Percentiles rank a stretch among this genome's conserved stretches.
Conservation (phyloP, 2,329 filamentous ascomycete species). For the Colletotrichum plurivorum region DNA sequence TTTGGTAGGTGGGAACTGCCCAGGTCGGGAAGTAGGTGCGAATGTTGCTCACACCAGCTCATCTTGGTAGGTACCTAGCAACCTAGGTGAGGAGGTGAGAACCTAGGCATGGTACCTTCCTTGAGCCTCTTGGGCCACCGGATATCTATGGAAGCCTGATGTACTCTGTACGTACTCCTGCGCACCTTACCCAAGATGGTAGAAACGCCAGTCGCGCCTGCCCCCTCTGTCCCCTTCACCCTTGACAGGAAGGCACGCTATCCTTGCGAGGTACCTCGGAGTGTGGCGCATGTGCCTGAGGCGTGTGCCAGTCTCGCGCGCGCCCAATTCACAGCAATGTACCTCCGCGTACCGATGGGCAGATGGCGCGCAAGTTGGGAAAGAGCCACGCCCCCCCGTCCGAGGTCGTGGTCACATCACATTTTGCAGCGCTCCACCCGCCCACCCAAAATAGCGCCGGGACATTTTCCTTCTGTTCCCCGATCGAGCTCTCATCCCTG, state of each 20-base stretch:
- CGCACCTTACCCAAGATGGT: background rate
- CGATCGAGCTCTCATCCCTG: constrained; percentile 38
- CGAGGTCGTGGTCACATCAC: background rate
- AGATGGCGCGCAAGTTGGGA: background rate
- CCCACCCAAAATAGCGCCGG: constrained; percentile 37
- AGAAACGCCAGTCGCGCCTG: background rate
- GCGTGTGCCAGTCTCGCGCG: background rate
- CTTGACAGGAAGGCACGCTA: background rate
- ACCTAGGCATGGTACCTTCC: background rate
- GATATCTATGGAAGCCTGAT: too few relatives aligned
- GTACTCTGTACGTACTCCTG: too few relatives aligned
- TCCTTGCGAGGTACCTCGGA: background rate
- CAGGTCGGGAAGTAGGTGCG: too few relatives aligned
- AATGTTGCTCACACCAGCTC: too few relatives aligned
- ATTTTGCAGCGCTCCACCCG: constrained; percentile 13
- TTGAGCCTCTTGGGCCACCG: background rate
- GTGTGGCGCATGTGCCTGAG: background rate
- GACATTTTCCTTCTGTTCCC: constrained; percentile 36
- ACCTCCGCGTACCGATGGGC: background rate
- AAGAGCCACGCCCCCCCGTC: background rate
- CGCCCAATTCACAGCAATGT: background rate
- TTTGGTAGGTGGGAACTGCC: too few relatives aligned
- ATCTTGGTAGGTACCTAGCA: background rate
- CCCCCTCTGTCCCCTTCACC: too few relatives aligned
- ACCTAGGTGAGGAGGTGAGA: too few relatives aligned